phyloP scores from a whole-genome alignment of 768 basidiomycete species.

The Arthromyces matolae region DNA sequence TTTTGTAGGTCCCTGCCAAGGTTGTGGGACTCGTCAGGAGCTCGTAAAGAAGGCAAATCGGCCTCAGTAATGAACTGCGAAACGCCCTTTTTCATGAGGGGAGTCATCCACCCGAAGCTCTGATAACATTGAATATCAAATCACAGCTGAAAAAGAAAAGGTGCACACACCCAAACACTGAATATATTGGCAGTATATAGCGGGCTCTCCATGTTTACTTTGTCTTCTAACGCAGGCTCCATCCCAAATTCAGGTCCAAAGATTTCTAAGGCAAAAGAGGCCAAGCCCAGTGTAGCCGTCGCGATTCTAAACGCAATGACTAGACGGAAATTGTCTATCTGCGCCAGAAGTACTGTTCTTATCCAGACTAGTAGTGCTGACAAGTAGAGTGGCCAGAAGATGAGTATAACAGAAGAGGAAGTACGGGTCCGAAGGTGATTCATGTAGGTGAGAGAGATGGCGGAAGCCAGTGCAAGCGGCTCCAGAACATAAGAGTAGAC shows the following conservation, averaged over 20 bases:
- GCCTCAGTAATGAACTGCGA: constrained; percentile 71
- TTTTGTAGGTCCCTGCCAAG: constrained; percentile 59
- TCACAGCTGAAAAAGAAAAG: not conserved
- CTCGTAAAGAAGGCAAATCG: constrained; percentile 74
- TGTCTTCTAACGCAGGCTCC: constrained; percentile 23
- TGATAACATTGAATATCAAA: constrained; percentile 16
- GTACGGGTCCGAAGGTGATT: constrained; percentile 70
- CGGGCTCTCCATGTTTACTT: constrained; percentile 58
- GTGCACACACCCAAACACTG: constrained; percentile 56
- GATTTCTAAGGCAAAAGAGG: constrained; percentile 64
- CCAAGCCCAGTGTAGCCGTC: constrained; percentile 41
- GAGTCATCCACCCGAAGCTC: constrained; percentile 87
- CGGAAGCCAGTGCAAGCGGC: constrained; percentile 45
- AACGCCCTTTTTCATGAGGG: constrained; percentile 68
- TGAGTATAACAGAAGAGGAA: constrained; percentile 67
- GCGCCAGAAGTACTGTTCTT: constrained; percentile 45
- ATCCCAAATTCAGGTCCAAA: constrained; percentile 57
- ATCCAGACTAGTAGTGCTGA: constrained; percentile 49
- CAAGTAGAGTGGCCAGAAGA: constrained; percentile 80
- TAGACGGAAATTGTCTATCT: constrained; percentile 27
- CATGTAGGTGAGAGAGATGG: constrained; percentile 50
- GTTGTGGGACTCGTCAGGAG: constrained; percentile 64
- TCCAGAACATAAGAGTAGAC: constrained; percentile 55
- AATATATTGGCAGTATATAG: constrained; percentile 75
- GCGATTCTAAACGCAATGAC: constrained; percentile 44